Evolutionary conservation across 768 basidiomycete species (phyloP), one percentile per base, ranked within the genome.

Genomic region (Pleurotus sapidus): DNA sequence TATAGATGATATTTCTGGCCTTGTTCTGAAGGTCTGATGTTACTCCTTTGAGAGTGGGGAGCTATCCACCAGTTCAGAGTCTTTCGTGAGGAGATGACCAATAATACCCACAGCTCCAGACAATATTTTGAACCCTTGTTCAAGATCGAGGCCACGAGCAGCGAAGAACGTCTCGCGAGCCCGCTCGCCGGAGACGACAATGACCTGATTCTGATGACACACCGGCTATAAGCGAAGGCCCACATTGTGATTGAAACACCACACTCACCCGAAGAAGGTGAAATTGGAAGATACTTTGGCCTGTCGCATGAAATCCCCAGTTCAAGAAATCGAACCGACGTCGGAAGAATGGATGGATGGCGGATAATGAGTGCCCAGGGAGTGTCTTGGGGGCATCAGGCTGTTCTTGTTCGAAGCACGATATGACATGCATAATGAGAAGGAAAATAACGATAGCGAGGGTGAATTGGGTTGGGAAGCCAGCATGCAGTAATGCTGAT

Each of bases 91-190:
- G 24, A 47, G 46, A 61, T 38, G 38, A 20, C 23, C 17, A 15
- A 45, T 15, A 60, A 17, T 25, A 82, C 87, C 61, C 68, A 91
- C 89, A 56, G 87, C 88, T 50, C 89, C 89, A 49, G 87, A 88
- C 59, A 92, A 78, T 64, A 89, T 81, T 64, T 84, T 88, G 77
- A 89, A 91, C 4, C 88, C 89, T 74, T 89, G 88, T 42, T 84
- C 86, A 50, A 92, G 79, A 69, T 91, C 88, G 60, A 92, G 81
- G 18, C 81, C 81, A 70, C 83, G 84, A 56, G 86, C 82, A 2
- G 79, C 78, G 64, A 91, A 88, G 71, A 91, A 91, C 3, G 83
- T 77, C 56, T 81, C 79, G 56, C 89, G 77, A 14, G 83, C 89
- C 34, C 75, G 77, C 65, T 89, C 87, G 53, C 89, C 90, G 40